These are phyloP conservation scores for Alternaria conjuncta DNA, from an alignment of 2,329 filamentous ascomycete genomes.

Conservation along the genomic window DNA sequence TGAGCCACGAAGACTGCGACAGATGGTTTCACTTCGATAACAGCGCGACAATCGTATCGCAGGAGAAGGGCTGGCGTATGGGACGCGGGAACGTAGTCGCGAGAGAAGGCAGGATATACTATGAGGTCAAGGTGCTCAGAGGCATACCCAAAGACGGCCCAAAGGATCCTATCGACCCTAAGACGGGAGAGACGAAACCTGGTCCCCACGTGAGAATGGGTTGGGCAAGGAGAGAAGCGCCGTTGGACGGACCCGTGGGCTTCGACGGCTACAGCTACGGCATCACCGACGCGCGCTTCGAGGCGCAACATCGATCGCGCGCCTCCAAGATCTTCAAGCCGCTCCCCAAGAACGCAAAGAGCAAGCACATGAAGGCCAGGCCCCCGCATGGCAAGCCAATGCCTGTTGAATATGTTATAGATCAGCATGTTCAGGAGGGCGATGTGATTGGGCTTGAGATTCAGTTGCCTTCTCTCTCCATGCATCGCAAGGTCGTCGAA, in stretches of 20 bases:
- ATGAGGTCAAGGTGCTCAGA: conserved; percentile 87
- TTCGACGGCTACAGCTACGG: conserved; percentile 95
- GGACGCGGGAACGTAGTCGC: conserved; percentile 89
- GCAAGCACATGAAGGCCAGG: conserved; percentile 49
- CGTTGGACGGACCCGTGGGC: conserved; percentile 81
- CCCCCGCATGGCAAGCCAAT: conserved; percentile 43
- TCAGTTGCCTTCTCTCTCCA: conserved; percentile 79
- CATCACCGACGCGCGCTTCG: conserved; percentile 85
- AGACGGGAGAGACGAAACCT: conserved; percentile 55
- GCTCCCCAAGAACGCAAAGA: conserved; percentile 47
- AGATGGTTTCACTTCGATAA: conserved; percentile 81
- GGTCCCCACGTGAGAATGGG: conserved; percentile 76
- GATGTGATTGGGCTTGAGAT: conserved; percentile 96
- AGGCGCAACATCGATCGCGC: conserved; percentile 91
- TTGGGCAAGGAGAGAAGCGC: conserved; percentile 81
- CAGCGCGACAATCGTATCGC: conserved; percentile 78
- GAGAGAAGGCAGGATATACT: conserved; percentile 89
- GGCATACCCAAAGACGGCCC: conserved; percentile 66
- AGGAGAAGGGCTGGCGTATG: conserved; percentile 92
- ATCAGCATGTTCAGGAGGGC: conserved; percentile 81
- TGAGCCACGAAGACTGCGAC: conserved; percentile 92
- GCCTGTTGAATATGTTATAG: conserved; percentile 59
- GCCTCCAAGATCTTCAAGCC: conserved; percentile 79
- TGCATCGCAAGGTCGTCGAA: conserved; percentile 87
- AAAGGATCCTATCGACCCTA: conserved; percentile 44